These are phyloP conservation scores for Podila epigama DNA, from an alignment of 192 early-diverging fungal genomes.

Conservation along the genomic window DNA sequence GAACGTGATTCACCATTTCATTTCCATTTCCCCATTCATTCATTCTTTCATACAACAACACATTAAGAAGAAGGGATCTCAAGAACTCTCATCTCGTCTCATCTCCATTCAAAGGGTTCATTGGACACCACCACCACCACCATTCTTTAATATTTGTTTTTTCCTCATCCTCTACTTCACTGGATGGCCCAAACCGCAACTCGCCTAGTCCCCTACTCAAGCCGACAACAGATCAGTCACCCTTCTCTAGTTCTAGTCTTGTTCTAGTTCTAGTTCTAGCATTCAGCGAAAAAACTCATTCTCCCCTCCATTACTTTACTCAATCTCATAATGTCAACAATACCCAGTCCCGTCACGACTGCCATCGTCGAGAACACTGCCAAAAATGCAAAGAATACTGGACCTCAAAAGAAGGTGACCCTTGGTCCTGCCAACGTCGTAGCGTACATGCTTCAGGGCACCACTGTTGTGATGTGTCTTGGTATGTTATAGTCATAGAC, in stretches of 20 bases:
- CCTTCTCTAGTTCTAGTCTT: background rate
- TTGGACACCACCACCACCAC: too few species aligned
- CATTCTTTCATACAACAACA: too few species aligned
- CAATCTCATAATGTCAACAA: constrained; percentile 21
- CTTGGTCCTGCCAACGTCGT: constrained; percentile 34
- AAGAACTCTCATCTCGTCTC: too few species aligned
- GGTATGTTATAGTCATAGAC: constrained; percentile 4
- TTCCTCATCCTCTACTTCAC: too few species aligned
- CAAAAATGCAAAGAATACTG: too few species aligned
- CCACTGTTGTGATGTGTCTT: constrained; percentile 46
- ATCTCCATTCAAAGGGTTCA: too few species aligned
- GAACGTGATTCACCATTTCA: too few species aligned
- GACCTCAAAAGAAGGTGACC: constrained; percentile 34
- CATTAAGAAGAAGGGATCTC: too few species aligned
- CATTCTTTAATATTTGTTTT: too few species aligned
- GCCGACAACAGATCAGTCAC: background rate
- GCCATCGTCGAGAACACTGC: constrained; percentile 21
- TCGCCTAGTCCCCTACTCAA: background rate
- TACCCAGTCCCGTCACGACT: constrained; percentile 27
- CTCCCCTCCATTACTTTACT: background rate
- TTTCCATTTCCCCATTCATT: too few species aligned
- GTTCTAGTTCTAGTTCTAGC: background rate
- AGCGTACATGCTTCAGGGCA: constrained; percentile 48
- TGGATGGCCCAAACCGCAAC: too few species aligned
- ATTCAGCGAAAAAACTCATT: background rate